Evolutionary conservation across 1,139 yeast genomes (phyloP), one percentile per base, ranked within the genome.

Genomic region (Debaryomycetaceae sp.): DNA sequence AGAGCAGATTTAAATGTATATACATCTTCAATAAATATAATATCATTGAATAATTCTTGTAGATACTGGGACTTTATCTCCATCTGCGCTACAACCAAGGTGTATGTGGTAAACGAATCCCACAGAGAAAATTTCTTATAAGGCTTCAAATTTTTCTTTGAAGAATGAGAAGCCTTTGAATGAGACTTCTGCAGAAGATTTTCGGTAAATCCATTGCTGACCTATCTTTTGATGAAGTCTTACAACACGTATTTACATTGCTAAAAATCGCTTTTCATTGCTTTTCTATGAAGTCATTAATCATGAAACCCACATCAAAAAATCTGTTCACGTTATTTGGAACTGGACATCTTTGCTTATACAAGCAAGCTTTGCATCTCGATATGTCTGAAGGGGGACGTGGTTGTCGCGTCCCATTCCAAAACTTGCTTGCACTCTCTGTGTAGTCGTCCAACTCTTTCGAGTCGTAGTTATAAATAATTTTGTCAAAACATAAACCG

Each of bases 361-460:
- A 83, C 17, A 76, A 81, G 62, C 90, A 84, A 44, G 60, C 63
- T n/a, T 63, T 66, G 58, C 89, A 83, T 44, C 60, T 65, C n/a
- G 54, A 50, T 49, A 69, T 13, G 60, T 72, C 63, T 38, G 55
- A 45, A 0, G 76, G 72, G 13, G 66, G 68, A 5, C 49, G 49
- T 0, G 87, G 84, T 5, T 56, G 54, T 37, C 82, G 60, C 22
- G 60, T 51, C 0, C 88, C 88, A 50, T 68, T 65, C 87, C 88
- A 83, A 50, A 81, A 78, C 13, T 57, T 52, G 41, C 76, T 50
- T 5, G 83, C 69, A 7, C 59, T 50, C 0, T 49, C 40, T 2
- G 75, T 57, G 9, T 69, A 63, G 5, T 49, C 38, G 1, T 58
- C 45, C 1, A 77, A 51, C 6, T 52, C 56, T 0, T 50, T 44